phyloP scores from a whole-genome alignment of 1,139 yeast genomes.

The Kodamaea ohmeri region DNA sequence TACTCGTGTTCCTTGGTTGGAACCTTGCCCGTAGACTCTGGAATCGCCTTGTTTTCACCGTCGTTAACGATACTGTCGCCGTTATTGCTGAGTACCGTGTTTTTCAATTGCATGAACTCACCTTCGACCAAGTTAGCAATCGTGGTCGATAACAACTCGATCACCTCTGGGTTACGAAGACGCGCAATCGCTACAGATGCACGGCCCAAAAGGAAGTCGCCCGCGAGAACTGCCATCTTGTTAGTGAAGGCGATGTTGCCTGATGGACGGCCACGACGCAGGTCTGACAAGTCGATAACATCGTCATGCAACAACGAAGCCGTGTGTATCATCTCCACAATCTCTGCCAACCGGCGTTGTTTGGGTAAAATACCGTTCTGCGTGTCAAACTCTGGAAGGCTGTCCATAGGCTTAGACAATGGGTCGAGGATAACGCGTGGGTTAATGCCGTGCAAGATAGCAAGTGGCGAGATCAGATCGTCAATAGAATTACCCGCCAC shows the following conservation, averaged over 20 bases:
- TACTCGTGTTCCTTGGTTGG: conserved; percentile 61
- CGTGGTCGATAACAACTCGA: conserved; percentile 89
- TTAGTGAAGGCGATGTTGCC: conserved; percentile 94
- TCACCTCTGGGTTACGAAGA: conserved; percentile 93
- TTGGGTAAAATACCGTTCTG: conserved; percentile 80
- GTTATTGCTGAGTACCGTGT: conserved; percentile 58
- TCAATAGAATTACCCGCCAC: conserved; percentile 55
- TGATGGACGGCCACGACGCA: conserved; percentile 85
- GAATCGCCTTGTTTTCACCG: conserved; percentile 50
- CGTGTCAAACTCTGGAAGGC: conserved; percentile 60
- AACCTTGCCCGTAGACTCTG: conserved; percentile 63
- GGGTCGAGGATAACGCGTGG: conserved; percentile 81
- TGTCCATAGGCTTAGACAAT: conserved; percentile 74
- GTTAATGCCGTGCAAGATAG: conserved; percentile 82
- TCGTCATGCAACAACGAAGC: conserved; percentile 97
- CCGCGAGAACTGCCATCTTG: conserved; percentile 96
- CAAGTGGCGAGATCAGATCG: conserved; percentile 73
- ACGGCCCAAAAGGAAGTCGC: conserved; percentile 90
- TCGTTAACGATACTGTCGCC: conserved; percentile 46
- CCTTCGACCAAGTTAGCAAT: conserved; percentile 98
- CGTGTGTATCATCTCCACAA: conserved; percentile 97
- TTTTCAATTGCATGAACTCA: conserved; percentile 96
- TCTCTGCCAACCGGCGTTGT: conserved; percentile 92
- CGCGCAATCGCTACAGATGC: conserved; percentile 96
- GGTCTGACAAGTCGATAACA: conserved; percentile 89